Evolutionary conservation across 2,329 filamentous ascomycete species (phyloP).

Genomic region (Pseudogymnoascus verrucosus): DNA sequence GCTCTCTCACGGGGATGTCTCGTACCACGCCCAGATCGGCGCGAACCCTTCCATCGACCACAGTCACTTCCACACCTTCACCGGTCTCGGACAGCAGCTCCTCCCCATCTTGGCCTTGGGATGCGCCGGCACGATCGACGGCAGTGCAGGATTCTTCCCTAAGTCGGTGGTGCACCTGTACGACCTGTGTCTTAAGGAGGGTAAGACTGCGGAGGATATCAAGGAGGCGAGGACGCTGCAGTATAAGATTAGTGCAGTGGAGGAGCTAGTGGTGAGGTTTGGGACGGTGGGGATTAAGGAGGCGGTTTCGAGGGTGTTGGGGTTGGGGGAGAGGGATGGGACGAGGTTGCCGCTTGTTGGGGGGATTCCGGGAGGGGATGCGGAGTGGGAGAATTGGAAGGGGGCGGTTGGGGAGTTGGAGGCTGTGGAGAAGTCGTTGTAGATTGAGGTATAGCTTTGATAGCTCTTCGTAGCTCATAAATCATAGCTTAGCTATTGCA

Average conservation of each 20-base stretch:
- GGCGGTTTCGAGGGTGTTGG: slow-evolving; percentile 49
- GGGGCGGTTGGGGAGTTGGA: slow-evolving; percentile 24
- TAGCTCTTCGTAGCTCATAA: neutral
- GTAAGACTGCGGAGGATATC: slow-evolving; percentile 34
- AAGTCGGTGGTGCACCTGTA: slow-evolving; percentile 52
- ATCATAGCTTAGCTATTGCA: neutral
- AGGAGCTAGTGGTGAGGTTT: slow-evolving; percentile 52
- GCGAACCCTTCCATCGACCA: slow-evolving; percentile 52
- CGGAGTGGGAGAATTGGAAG: slow-evolving; percentile 43
- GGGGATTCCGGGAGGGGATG: slow-evolving; percentile 43
- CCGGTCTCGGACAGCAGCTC: slow-evolving; percentile 58
- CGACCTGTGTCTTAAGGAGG: slow-evolving; percentile 34
- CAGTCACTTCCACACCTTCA: slow-evolving; percentile 51
- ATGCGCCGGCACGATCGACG: slow-evolving; percentile 58
- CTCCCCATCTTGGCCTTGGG: slow-evolving; percentile 55
- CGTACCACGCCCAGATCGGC: slow-evolving; percentile 54
- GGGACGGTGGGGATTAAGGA: slow-evolving; percentile 61
- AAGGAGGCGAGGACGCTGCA: slow-evolving; percentile 48
- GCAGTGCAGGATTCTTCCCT: slow-evolving; percentile 57
- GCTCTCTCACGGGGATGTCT: slow-evolving; percentile 59
- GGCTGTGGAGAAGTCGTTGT: slow-evolving; percentile 21
- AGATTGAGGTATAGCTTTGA: neutral
- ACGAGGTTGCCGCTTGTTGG: slow-evolving; percentile 51
- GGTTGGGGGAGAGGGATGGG: slow-evolving; percentile 51
- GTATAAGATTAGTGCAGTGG: slow-evolving; percentile 51